Evolutionary conservation across 2,329 filamentous ascomycete species (phyloP).

Genomic region (Botryotinia convoluta): DNA sequence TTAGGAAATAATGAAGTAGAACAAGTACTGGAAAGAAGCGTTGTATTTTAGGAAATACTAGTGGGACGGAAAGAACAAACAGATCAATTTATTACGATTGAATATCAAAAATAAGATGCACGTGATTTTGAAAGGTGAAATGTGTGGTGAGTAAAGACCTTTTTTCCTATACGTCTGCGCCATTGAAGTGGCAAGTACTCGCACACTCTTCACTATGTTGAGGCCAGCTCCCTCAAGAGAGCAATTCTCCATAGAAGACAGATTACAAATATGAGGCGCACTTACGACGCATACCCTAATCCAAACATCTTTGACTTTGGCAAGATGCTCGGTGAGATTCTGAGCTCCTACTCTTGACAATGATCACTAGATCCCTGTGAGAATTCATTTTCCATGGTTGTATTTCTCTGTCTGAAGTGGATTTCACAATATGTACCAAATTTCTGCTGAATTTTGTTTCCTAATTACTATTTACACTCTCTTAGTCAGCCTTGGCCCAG

Average conservation of each 20-base stretch:
- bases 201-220: not conserved
- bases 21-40: not conserved
- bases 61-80: rapidly evolving
- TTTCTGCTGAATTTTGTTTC: not conserved
- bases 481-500: not conserved
- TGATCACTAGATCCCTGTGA: too few relatives aligned
- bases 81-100: not conserved
- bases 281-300: not conserved
- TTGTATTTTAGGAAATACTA: not conserved
- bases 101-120: not conserved
- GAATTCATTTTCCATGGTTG: not conserved
- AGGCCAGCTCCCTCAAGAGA: rapidly evolving
- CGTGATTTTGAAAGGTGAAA: not conserved
- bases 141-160: not conserved
- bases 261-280: not conserved
- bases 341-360: not conserved
- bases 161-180: not conserved
- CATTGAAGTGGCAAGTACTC: not conserved
- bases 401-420: not conserved
- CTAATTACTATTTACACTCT: not conserved
- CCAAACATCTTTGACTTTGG: not conserved
- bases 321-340: not conserved
- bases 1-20: not conserved
- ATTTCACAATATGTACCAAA: rapidly evolving
- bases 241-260: not conserved